A percentile compares a stretch with the other conserved stretches of the same genome.
Evolutionary conservation across 139 green algal genomes (phyloP).

Genomic region (Chlamydomonas schloesseri): DNA sequence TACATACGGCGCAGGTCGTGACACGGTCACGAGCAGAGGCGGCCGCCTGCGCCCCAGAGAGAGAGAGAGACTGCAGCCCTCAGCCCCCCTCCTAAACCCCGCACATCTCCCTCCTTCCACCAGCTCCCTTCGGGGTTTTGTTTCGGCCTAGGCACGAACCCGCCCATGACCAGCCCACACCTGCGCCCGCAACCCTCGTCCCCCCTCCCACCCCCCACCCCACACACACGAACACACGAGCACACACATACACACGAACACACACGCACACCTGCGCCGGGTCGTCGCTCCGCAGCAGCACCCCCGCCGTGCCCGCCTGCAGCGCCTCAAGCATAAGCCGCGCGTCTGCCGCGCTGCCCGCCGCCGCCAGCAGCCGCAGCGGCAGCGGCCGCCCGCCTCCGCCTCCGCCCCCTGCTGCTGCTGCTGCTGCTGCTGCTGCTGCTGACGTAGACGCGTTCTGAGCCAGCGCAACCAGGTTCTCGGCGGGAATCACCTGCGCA

Average conservation of each 20-base stretch:
- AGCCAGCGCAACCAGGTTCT: slow-evolving; percentile 91
- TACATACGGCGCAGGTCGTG: neutral
- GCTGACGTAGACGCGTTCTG: slow-evolving; percentile 29
- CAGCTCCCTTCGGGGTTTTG: too few species aligned
- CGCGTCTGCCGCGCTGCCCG: slow-evolving; percentile 61
- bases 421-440: neutral
- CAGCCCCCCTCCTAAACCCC: too few species aligned
- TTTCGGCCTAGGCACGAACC: too few species aligned
- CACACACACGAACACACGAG: too few species aligned
- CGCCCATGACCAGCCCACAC: too few species aligned
- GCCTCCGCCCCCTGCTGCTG: neutral
- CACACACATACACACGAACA: too few species aligned
- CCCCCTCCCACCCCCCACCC: too few species aligned
- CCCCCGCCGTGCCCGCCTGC: slow-evolving; percentile 82
- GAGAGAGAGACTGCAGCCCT: too few species aligned
- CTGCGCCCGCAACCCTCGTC: too few species aligned
- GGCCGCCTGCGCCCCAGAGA: too few species aligned
- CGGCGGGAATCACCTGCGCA: slow-evolving; percentile 89
- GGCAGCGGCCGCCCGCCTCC: neutral
- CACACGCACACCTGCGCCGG: slow-evolving; percentile 76
- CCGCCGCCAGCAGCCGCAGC: slow-evolving; percentile 69
- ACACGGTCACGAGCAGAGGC: too few species aligned
- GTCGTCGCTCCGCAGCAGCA: slow-evolving; percentile 84
- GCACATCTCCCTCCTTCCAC: too few species aligned
- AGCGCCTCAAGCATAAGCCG: slow-evolving; percentile 83